These are phyloP conservation scores for Leccinum pseudoinsigne DNA, from an alignment of 1,284 basidiomycete genomes.

Conservation along the genomic window DNA sequence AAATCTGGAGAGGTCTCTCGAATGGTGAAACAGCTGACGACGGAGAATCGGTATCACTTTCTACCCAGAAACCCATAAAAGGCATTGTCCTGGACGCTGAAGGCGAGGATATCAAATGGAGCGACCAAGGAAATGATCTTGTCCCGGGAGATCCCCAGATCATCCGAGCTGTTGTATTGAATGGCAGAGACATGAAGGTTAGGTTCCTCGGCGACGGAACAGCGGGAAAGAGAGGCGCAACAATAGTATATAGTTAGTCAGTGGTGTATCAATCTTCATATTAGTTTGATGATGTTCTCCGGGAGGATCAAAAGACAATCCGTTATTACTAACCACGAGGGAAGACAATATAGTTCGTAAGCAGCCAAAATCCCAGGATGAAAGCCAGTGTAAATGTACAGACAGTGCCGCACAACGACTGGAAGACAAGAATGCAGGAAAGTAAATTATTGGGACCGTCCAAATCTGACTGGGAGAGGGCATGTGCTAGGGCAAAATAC, in stretches of 20 bases:
- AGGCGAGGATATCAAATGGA: slow-evolving; percentile 73
- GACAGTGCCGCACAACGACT: slow-evolving; percentile 24
- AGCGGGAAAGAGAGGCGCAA: slow-evolving; percentile 40
- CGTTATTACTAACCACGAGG: slow-evolving; percentile 39
- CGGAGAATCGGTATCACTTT: slow-evolving; percentile 63
- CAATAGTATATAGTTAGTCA: background rate
- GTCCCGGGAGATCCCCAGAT: slow-evolving; percentile 80
- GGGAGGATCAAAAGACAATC: background rate
- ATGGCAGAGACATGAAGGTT: slow-evolving; percentile 60
- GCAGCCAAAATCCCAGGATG: slow-evolving; percentile 29
- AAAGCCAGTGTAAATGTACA: slow-evolving; percentile 33
- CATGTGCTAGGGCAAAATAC: slow-evolving; percentile 21
- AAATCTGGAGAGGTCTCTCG: too few species aligned
- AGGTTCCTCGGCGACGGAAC: slow-evolving; percentile 76
- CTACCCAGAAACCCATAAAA: slow-evolving; percentile 77
- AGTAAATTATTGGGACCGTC: slow-evolving; percentile 34
- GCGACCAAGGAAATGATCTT: slow-evolving; percentile 87
- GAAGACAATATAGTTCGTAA: slow-evolving; percentile 36
- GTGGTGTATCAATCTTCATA: slow-evolving; percentile 2
- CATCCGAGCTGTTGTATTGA: slow-evolving; percentile 62
- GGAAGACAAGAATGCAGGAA: slow-evolving; percentile 25
- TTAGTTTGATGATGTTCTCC: background rate
- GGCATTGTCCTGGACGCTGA: slow-evolving; percentile 80
- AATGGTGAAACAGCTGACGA: slow-evolving; percentile 41
- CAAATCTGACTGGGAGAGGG: slow-evolving; percentile 25